Percentiles rank a stretch among this genome's conserved stretches.
Evolutionary conservation across 805 yeast genomes (phyloP).

Genomic region (Scheffersomyces spartinae): DNA sequence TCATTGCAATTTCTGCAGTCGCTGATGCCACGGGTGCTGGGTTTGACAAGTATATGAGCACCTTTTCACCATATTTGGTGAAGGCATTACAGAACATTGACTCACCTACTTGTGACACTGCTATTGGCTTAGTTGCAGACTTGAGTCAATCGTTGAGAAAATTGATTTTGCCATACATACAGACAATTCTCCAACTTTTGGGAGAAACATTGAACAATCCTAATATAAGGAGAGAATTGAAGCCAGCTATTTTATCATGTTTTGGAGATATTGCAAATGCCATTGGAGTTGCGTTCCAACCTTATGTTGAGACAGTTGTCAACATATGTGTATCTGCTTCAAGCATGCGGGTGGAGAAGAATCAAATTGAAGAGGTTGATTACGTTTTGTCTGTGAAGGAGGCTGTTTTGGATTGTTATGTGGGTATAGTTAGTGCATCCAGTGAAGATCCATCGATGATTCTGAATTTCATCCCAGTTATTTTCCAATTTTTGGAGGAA

Average conservation of each 20-base stretch:
- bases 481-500: constrained; percentile 56
- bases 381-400: constrained; percentile 64
- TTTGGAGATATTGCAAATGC: constrained; percentile 94
- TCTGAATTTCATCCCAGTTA: constrained; percentile 51
- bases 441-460: constrained; percentile 56
- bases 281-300: constrained; percentile 65
- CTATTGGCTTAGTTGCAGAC: constrained; percentile 93
- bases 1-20: constrained; percentile 82
- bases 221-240: constrained; percentile 65
- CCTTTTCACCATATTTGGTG: constrained; percentile 74
- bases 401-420: constrained; percentile 90
- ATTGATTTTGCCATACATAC: constrained; percentile 60
- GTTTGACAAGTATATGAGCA: constrained; percentile 67
- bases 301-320: constrained; percentile 72
- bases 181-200: constrained; percentile 72
- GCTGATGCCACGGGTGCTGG: constrained; percentile 67
- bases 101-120: constrained; percentile 74
- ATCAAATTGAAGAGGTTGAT: constrained; percentile 64
- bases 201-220: constrained; percentile 60
- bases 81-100: constrained; percentile 75
- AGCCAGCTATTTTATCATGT: constrained; percentile 82
- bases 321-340: constrained; percentile 61
- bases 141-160: constrained; percentile 80
- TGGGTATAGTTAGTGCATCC: constrained; percentile 90
- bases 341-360: constrained; percentile 49